A percentile compares a stretch with the other conserved stretches of the same genome.
Conservation (phyloP, 192 early-diverging fungal species). For the Podila clonocystis region DNA sequence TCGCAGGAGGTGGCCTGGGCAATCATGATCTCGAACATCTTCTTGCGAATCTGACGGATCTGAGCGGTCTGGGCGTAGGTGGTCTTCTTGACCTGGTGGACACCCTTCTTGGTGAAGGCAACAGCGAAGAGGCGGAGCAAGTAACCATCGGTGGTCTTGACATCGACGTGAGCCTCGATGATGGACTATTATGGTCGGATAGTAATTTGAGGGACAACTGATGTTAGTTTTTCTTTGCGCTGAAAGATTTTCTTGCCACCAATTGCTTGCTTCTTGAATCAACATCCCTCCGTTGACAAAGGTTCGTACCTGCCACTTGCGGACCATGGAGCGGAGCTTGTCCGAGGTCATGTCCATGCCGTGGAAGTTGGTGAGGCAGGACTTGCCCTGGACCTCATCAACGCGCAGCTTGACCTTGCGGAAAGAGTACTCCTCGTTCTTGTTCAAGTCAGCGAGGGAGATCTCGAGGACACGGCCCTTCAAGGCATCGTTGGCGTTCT, state of each 20-base stretch:
- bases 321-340: conserved; percentile 99
- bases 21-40: conserved; percentile 99
- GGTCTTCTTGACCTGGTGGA: conserved; percentile 97
- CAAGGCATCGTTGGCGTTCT: conserved; percentile 92
- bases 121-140: conserved; percentile 96
- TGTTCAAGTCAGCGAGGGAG: conserved; percentile 95
- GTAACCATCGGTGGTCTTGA: conserved; percentile 99
- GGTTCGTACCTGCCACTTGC: conserved; percentile 93
- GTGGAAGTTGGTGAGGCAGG: conserved; percentile 99
- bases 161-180: conserved; percentile 97
- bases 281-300: neutral
- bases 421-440: conserved; percentile 91
- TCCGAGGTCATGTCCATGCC: conserved; percentile 99
- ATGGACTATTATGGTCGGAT: conserved; percentile 66
- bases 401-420: conserved; percentile 98
- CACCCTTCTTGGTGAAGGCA: conserved; percentile 95
- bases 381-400: conserved; percentile 98
- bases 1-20: conserved; percentile 86
- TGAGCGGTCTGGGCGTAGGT: conserved; percentile 97
- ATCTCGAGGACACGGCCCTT: conserved; percentile 93
- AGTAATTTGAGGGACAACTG: neutral
- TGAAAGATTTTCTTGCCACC: neutral
- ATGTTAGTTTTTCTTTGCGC: neutral
- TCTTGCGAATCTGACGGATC: conserved; percentile 99
- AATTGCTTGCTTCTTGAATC: neutral